Evolutionary conservation across 257 asterid genomes (phyloP), one percentile per base, ranked within the genome.

Genomic region (Lithospermum erythrorhizon): DNA sequence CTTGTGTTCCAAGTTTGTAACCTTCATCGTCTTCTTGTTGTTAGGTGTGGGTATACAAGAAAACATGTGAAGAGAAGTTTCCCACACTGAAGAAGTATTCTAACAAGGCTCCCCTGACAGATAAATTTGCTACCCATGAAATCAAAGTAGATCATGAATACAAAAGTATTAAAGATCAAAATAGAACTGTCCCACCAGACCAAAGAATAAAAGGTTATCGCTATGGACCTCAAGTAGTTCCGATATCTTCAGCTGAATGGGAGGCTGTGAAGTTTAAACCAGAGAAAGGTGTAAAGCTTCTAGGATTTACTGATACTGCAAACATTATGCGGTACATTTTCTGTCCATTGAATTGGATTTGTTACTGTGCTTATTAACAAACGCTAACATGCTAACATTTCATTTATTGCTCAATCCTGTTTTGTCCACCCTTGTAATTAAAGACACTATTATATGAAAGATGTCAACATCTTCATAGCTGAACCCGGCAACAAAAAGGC

Each of bases 191-290:
- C 54, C 97, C 98, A 23, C 98, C 98, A 22, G 97, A 91, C 70
- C 90, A 91, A 72, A 86, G 98, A 85, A 91, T 91, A 63, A 91
- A 83, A 74, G 97, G 95, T 61, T 91, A 76, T 68, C 86, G 83
- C 22, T 88, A 93, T 66, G 97, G 98, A 71, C 98, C 98, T 69
- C 97, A 89, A 84, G 98, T 93, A 29, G 94, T 93, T 71, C 98
- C 98, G 21, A 89, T 93, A 72, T 89, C 98, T 58, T 62, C 95
- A 71, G 90, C 94, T 59, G 97, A 86, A 74, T 81, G 57, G 90
- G 98, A 93, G 57, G 95, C 98, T 56, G 94, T 88, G 74, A 89
- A 81, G 83, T 86, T 88, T 85, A 86, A 84, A 79, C 95, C 95
- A 21, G 97, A 93, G 79, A 93, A 93, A 75, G 73, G 98, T 72